Percentiles rank a stretch among this genome's conserved stretches.
Conservation (phyloP, 169 alveolate species). For the Theileria sp. region DNA sequence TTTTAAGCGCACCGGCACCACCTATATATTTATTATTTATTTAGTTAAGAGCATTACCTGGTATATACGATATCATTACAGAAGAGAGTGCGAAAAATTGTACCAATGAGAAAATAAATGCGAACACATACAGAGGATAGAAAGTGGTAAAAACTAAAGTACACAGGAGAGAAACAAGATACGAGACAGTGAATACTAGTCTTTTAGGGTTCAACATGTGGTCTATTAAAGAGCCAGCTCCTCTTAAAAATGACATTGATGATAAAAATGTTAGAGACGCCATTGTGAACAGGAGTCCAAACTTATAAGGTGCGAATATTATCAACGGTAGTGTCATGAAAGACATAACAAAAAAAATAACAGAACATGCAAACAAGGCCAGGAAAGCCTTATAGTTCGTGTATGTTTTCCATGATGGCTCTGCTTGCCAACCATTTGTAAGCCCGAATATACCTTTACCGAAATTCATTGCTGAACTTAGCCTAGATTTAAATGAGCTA, state of each 20-base stretch:
- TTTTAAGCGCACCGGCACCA: constrained; percentile 68
- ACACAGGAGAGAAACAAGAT: constrained; percentile 26
- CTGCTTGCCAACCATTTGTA: constrained; percentile 24
- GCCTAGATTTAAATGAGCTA: constrained; percentile 4
- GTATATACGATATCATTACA: constrained; percentile 57
- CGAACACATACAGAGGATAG: constrained; percentile 59
- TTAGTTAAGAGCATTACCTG: constrained; percentile 29
- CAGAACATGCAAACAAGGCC: constrained; percentile 26
- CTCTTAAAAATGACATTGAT: constrained; percentile 51
- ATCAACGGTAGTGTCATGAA: constrained; percentile 65
- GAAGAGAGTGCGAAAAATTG: constrained; percentile 47
- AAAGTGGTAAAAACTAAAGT: constrained; percentile 54
- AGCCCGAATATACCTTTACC: constrained; percentile 42
- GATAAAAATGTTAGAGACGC: constrained; percentile 46
- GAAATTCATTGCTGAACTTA: constrained; percentile 25
- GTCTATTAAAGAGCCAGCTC: constrained; percentile 43
- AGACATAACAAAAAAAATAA: constrained; percentile 48
- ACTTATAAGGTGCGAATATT: constrained; percentile 63
- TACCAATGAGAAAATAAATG: constrained; percentile 46
- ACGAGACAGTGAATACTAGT: constrained; percentile 46
- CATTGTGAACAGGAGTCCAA: constrained; percentile 63
- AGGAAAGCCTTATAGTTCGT: constrained; percentile 52
- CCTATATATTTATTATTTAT: constrained; percentile 24
- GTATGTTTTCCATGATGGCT: constrained; percentile 59
- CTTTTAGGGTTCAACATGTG: constrained; percentile 57